phyloP scores from a whole-genome alignment of 805 yeast genomes.

The Ogataea zsoltii region DNA sequence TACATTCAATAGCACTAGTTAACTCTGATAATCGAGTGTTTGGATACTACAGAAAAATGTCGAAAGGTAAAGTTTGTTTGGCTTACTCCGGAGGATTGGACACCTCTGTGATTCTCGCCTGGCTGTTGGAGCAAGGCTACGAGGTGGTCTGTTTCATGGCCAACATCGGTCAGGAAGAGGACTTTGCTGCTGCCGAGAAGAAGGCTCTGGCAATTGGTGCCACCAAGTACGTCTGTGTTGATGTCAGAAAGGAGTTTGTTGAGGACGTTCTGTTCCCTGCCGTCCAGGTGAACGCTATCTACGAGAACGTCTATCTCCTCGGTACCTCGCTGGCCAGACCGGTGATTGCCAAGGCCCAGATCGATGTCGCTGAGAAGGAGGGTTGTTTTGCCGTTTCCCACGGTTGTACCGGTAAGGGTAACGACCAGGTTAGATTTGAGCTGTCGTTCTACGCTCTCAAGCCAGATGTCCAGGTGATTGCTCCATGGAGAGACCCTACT shows the following conservation, averaged over 20 bases:
- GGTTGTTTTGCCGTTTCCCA: slow-evolving; percentile 99
- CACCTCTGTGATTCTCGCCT: slow-evolving; percentile 95
- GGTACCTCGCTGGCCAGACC: slow-evolving; percentile 99
- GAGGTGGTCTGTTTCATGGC: slow-evolving; percentile 99
- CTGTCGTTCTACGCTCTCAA: slow-evolving; percentile 95
- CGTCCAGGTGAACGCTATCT: slow-evolving; percentile 94
- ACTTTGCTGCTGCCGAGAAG: slow-evolving; percentile 93
- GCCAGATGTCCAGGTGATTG: slow-evolving; percentile 95
- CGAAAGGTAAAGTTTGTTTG: slow-evolving; percentile 98
- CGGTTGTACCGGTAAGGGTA: slow-evolving; percentile 99
- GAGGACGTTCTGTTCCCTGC: slow-evolving; percentile 94
- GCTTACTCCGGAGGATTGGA: slow-evolving; percentile 99
- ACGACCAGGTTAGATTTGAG: slow-evolving; percentile 98
- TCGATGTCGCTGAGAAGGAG: slow-evolving; percentile 92
- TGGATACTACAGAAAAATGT: slow-evolving; percentile 49
- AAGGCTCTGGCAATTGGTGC: slow-evolving; percentile 98
- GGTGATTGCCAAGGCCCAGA: slow-evolving; percentile 97
- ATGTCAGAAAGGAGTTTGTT: slow-evolving; percentile 93
- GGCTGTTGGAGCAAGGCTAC: slow-evolving; percentile 97
- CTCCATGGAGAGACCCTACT: slow-evolving; percentile 98
- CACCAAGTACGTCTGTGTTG: slow-evolving; percentile 89
- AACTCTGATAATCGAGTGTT: neutral
- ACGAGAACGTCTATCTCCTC: slow-evolving; percentile 93
- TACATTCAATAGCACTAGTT: neutral
- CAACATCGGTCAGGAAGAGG: slow-evolving; percentile 99